Conservation (phyloP, 2,329 filamentous ascomycete genomes). For the Conoideocrella luteorostrata region DNA sequence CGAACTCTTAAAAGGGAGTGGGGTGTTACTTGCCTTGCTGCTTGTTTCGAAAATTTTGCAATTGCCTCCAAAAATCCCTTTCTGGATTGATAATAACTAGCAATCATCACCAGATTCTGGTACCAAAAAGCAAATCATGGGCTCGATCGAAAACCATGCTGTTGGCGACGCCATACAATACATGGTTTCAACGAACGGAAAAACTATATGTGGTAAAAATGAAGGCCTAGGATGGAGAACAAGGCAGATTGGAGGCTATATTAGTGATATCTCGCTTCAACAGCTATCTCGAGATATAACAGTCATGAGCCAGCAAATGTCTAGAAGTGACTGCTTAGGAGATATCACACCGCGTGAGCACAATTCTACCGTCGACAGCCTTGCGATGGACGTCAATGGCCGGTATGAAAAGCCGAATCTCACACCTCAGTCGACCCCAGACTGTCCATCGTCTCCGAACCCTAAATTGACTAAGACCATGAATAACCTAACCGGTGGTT, state of each 20-base stretch:
- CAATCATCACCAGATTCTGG: no score
- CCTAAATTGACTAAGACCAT: no score
- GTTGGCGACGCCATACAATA: constrained; percentile 12
- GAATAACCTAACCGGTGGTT: no score
- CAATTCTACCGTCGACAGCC: neutral
- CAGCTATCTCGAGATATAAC: constrained; percentile 7
- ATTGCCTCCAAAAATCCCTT: no score
- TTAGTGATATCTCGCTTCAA: constrained; percentile 7
- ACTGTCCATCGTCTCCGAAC: no score
- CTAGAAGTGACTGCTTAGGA: neutral
- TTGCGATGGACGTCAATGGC: neutral
- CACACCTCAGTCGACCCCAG: neutral
- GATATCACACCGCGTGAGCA: neutral
- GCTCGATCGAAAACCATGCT: constrained; percentile 12
- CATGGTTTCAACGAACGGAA: constrained; percentile 13
- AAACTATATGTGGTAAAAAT: constrained; percentile 12
- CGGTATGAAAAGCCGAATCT: neutral
- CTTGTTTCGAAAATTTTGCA: no score
- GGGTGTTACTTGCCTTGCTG: no score
- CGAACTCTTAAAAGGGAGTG: no score
- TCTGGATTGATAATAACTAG: no score
- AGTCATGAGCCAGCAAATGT: neutral
- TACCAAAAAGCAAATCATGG: constrained; percentile 11
- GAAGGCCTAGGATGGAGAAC: constrained; percentile 9
- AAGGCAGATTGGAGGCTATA: constrained; percentile 11